Evolutionary conservation across 2,329 filamentous ascomycete genomes (phyloP), one percentile per base, ranked within the genome.

Genomic region (Cadophora sp.): DNA sequence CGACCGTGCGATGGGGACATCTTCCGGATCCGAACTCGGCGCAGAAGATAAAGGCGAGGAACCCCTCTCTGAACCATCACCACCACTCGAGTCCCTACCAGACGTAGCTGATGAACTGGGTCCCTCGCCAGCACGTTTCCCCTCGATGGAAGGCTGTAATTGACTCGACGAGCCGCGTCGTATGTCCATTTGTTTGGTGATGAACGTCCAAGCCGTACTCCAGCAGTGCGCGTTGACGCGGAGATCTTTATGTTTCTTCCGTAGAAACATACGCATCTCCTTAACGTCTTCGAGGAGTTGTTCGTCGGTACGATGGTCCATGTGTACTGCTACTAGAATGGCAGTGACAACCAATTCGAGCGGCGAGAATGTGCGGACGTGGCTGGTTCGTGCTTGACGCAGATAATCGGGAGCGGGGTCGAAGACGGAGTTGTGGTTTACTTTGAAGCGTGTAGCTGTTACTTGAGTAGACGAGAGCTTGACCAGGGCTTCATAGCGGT

Each of bases 291-390:
- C 74, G 8, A 78, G 67, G 8, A 79, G 71, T 30, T 77, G 70
- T 8, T 71, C 50, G 30, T 76, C 69, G 16, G 70, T 74, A 27
- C 76, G 70, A 20, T 70, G 65, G 1, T 73, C 71, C 68, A 75
- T 76, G 47, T 78, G 72, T 14, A 71, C 71, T 9, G 75, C 71
- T 14, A 79, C 72, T 3, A 79, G 60, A 45, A 79, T 71, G 1
- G 74, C 76, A 4, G 76, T 72, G 7, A 73, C 74, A 33, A 79
- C 70, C 18, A 79, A 72, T 45, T 79, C 78, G 11, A 79, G 65
- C 1, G 78, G 78, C 2, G 75, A 76, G 66, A 78, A 79, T 14
- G 75, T 79, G 39, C 74, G 72, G 45, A 77, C 75, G 41, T 78
- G 74, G 11, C 68, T 70, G 5, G 77, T 55, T 18, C 64, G 64